Evolutionary conservation across 352 stramenopile genomes (phyloP).

Genomic region (Globisporangium nagaii): DNA sequence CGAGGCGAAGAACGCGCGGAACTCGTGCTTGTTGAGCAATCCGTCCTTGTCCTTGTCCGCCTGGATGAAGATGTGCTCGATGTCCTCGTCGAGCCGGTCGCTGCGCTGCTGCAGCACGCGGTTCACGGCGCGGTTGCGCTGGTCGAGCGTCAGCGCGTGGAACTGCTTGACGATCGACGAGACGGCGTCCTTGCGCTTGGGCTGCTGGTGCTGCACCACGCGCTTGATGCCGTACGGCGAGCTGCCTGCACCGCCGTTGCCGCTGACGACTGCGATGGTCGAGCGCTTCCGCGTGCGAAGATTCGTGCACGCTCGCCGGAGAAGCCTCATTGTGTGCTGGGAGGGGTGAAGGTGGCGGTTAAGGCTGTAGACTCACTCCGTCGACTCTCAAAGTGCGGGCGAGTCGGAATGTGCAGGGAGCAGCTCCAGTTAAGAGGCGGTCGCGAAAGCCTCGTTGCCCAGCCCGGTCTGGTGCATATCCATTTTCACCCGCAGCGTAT

Average conservation of each 20-base stretch:
- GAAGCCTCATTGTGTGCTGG: slow-evolving; percentile 8
- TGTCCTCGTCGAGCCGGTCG: slow-evolving; percentile 35
- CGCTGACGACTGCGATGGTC: background rate
- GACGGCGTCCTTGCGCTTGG: slow-evolving; percentile 23
- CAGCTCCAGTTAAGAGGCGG: background rate
- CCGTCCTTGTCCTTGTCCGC: slow-evolving; percentile 70
- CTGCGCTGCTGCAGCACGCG: slow-evolving; percentile 45
- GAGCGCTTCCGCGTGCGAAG: slow-evolving; percentile 10
- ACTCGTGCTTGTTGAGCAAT: slow-evolving; percentile 56
- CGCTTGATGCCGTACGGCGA: slow-evolving; percentile 7
- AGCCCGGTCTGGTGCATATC: background rate
- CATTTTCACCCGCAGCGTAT: background rate
- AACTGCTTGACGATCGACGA: slow-evolving; percentile 49
- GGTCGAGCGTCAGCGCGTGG: slow-evolving; percentile 49
- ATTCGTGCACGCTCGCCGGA: slow-evolving; percentile 12
- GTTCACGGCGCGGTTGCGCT: slow-evolving; percentile 44
- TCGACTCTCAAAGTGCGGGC: background rate
- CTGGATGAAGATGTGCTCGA: slow-evolving; percentile 61
- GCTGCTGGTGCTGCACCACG: background rate
- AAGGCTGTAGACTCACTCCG: background rate
- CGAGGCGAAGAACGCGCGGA: slow-evolving; percentile 55
- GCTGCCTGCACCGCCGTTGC: background rate
- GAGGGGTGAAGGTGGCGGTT: background rate
- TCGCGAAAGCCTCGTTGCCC: too few relatives aligned
- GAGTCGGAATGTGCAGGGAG: background rate